Conservation (phyloP, 2,329 filamentous ascomycete species). For the Phialophora chinensis region DNA sequence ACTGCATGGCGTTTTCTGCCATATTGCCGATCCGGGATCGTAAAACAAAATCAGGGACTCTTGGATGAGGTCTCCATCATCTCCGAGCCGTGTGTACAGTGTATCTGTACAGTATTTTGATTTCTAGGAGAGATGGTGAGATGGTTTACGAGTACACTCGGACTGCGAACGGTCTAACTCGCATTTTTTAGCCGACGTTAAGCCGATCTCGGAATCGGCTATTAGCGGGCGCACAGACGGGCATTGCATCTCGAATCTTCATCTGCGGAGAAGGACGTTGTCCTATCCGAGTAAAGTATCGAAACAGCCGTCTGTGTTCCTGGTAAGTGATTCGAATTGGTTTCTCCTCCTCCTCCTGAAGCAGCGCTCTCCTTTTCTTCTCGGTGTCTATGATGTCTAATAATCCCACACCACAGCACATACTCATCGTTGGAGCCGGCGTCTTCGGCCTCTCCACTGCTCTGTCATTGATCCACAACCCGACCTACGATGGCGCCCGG, state of each 20-base stretch:
- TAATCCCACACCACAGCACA: constrained; percentile 34
- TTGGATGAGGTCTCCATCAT: not conserved
- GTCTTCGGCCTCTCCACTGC: constrained; percentile 73
- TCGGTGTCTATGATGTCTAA: constrained; percentile 12
- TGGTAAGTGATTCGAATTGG: constrained; percentile 2
- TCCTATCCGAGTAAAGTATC: not conserved
- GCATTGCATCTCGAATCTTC: constrained; percentile 5
- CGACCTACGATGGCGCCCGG: constrained; percentile 38
- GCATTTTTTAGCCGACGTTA: constrained; percentile 17
- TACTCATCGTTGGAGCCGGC: constrained; percentile 71
- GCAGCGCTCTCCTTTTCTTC: not conserved
- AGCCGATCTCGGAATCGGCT: constrained; percentile 14
- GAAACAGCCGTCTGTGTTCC: not conserved
- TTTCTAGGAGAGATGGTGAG: not conserved
- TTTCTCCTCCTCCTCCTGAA: not conserved
- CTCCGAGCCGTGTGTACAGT: not conserved
- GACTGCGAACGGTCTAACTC: not conserved
- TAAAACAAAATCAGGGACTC: not conserved
- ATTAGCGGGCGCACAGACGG: constrained; percentile 1
- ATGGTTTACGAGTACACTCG: not conserved
- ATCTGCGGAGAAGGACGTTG: constrained; percentile 23
- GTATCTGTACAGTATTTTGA: not conserved
- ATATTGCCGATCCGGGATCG: not conserved
- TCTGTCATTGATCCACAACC: constrained; percentile 69
- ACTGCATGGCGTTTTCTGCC: constrained; percentile 18